These are phyloP conservation scores for Fusarium verticillioides DNA, from an alignment of 2,329 filamentous ascomycete genomes.

Conservation along the genomic window DNA sequence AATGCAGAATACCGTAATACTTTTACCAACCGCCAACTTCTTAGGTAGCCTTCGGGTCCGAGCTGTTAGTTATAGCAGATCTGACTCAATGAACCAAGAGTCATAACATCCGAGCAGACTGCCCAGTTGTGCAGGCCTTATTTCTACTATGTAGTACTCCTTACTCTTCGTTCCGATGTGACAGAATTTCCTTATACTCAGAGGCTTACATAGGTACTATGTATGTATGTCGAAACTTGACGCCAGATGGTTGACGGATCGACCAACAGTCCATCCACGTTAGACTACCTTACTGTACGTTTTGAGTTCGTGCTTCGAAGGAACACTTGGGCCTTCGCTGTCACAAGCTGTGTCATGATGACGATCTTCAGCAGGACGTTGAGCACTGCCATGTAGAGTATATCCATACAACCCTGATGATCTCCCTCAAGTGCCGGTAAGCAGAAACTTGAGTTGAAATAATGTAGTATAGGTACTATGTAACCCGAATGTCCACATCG, in stretches of 20 bases:
- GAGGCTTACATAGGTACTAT: not conserved
- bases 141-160: not conserved
- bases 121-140: not conserved
- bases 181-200: not conserved
- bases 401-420: not conserved
- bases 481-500: not conserved
- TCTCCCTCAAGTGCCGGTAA: not conserved
- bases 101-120: not conserved
- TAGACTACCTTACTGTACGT: not conserved
- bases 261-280: not conserved
- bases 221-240: not conserved
- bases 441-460: conserved; percentile 1
- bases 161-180: not conserved
- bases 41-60: not conserved
- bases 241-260: not conserved
- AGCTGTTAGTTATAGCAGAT: not conserved
- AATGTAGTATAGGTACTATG: not conserved
- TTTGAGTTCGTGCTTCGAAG: conserved; percentile 1
- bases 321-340: not conserved
- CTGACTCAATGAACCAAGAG: not conserved
- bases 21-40: not conserved
- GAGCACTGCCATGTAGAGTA: not conserved
- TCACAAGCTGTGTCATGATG: conserved; percentile 2
- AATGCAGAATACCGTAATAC: not conserved
- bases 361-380: conserved; percentile 2